These are phyloP conservation scores for Rhytidhysteron rufulum DNA, from an alignment of 2,329 filamentous ascomycete genomes.

Conservation along the genomic window DNA sequence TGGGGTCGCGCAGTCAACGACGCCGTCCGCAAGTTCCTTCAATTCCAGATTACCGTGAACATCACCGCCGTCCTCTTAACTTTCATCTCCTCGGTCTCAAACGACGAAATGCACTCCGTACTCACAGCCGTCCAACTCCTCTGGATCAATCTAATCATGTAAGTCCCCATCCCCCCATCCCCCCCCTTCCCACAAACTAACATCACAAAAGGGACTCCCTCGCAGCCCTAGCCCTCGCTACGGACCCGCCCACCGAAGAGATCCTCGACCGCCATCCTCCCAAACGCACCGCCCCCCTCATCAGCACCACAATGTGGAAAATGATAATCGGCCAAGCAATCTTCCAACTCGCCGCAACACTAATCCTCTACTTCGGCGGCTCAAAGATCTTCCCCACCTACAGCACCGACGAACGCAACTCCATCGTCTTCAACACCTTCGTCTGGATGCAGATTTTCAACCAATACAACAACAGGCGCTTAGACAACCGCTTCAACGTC, in stretches of 20 bases:
- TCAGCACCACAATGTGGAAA: slow-evolving; percentile 58
- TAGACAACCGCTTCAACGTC: slow-evolving; percentile 60
- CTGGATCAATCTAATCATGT: slow-evolving; percentile 68
- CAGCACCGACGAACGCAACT: slow-evolving; percentile 45
- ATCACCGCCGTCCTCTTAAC: slow-evolving; percentile 65
- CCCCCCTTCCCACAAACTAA: not conserved
- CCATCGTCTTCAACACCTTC: slow-evolving; percentile 65
- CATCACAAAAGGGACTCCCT: slow-evolving; percentile 62
- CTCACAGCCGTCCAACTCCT: slow-evolving; percentile 64
- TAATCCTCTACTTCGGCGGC: slow-evolving; percentile 59
- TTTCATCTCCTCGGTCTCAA: slow-evolving; percentile 61
- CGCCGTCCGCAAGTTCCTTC: slow-evolving; percentile 31
- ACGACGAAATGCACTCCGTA: slow-evolving; percentile 53
- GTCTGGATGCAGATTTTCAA: slow-evolving; percentile 71
- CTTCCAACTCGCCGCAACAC: slow-evolving; percentile 54
- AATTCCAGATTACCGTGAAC: slow-evolving; percentile 67
- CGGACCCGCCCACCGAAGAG: slow-evolving; percentile 92
- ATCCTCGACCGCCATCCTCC: slow-evolving; percentile 88
- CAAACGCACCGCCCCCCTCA: slow-evolving; percentile 83
- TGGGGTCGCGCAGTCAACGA: slow-evolving; percentile 55
- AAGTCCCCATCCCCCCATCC: slow-evolving; percentile 4
- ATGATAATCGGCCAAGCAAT: slow-evolving; percentile 61
- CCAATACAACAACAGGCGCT: slow-evolving; percentile 60
- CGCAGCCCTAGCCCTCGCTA: slow-evolving; percentile 87
- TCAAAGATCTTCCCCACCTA: slow-evolving; percentile 53